Conservation (phyloP, 768 basidiomycete species). For the Suillus americanus region DNA sequence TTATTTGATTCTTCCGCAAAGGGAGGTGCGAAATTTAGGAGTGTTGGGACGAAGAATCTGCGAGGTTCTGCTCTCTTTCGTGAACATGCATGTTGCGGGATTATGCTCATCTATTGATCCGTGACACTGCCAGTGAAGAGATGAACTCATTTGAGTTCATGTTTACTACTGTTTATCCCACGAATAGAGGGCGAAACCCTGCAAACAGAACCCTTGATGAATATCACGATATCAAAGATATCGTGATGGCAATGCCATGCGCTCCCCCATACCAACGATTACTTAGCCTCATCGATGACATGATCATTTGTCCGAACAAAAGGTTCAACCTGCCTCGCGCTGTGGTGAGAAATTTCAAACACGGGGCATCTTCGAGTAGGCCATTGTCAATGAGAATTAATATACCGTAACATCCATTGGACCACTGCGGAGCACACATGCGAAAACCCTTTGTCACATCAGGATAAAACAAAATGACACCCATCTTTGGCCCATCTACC, state of each 20-base stretch:
- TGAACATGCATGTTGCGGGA: not conserved
- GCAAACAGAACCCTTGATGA: not conserved
- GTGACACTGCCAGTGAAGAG: not conserved
- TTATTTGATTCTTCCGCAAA: not conserved
- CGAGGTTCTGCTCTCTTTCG: not conserved
- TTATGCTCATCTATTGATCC: constrained; percentile 1
- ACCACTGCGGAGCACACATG: not conserved
- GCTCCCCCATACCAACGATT: not conserved
- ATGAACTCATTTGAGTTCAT: not conserved
- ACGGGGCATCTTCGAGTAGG: not conserved
- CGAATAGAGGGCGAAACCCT: not conserved
- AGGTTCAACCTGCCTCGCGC: not conserved
- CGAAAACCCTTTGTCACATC: not conserved
- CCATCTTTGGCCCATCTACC: not conserved
- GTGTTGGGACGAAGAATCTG: not conserved
- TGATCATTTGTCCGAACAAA: not conserved
- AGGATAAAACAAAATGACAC: not conserved
- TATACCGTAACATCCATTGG: not conserved
- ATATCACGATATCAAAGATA: not conserved
- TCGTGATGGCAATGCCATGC: not conserved
- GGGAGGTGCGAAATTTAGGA: not conserved
- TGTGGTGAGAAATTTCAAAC: not conserved
- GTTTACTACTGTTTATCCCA: not conserved
- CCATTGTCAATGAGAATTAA: not conserved
- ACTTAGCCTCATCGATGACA: not conserved